Percentiles rank a stretch among this genome's conserved stretches.
Evolutionary conservation across 2,329 filamentous ascomycete species (phyloP).

Genomic region (Trichoderma breve): DNA sequence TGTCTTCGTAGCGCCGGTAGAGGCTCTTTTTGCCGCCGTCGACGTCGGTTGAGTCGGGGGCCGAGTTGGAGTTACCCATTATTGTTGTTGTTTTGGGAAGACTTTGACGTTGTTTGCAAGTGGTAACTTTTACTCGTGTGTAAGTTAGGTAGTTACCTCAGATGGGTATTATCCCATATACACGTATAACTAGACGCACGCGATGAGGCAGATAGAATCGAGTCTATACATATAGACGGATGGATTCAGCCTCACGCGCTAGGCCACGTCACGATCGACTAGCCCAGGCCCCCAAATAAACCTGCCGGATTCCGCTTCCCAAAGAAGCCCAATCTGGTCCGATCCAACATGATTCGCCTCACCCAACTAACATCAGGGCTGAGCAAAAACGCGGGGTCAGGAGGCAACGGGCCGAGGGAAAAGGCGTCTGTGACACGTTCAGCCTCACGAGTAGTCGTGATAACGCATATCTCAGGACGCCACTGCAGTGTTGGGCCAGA

Average conservation of each 20-base stretch:
- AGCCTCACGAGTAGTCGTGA: neutral
- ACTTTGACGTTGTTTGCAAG: neutral
- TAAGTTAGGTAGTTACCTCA: neutral
- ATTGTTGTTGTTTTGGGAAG: neutral
- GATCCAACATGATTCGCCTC: neutral
- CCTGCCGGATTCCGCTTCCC: neutral
- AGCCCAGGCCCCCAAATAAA: neutral
- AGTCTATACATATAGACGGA: neutral
- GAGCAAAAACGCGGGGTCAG: neutral
- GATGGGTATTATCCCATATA: neutral
- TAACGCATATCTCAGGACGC: neutral
- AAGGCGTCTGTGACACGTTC: neutral
- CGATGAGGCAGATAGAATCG: neutral
- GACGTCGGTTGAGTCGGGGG: neutral
- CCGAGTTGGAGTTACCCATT: conserved; percentile 9
- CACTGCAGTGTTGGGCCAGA: neutral
- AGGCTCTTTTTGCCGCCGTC: conserved; percentile 28
- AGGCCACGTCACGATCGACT: neutral
- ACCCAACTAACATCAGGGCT: neutral
- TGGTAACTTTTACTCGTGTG: neutral
- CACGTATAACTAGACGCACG: neutral
- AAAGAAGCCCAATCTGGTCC: neutral
- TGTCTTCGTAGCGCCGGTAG: conserved; percentile 34
- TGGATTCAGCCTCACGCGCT: neutral
- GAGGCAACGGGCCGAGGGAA: neutral